A percentile compares a stretch with the other conserved stretches of the same genome.
Evolutionary conservation across 225 moss, liverwort and hornwort species (phyloP).

Genomic region (Sphagnum tenellum): DNA sequence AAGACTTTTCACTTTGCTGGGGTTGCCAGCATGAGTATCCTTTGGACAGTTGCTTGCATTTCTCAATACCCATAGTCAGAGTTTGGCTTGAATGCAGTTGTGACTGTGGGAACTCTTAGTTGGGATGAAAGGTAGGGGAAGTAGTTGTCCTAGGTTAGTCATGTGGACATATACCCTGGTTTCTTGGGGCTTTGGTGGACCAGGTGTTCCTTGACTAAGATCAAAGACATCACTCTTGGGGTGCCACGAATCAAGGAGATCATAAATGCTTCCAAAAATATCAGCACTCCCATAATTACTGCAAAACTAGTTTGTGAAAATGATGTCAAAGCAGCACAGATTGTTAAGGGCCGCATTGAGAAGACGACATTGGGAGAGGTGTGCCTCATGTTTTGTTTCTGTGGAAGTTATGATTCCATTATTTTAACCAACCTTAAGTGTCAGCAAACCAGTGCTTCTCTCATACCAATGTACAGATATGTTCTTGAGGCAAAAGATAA

Average conservation of each 20-base stretch:
- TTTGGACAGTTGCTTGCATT: background rate
- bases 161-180: no score
- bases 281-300: slow-evolving; percentile 96
- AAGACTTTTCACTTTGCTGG: slow-evolving; percentile 68
- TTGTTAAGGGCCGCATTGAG: slow-evolving; percentile 95
- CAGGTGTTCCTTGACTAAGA: slow-evolving; percentile 16
- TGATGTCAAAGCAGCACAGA: slow-evolving; percentile 89
- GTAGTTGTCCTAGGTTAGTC: no score
- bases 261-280: slow-evolving; percentile 98
- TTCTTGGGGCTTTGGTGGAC: no score
- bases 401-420: no score
- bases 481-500: no score
- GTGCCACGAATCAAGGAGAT: slow-evolving; percentile 99
- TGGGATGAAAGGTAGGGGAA: no score
- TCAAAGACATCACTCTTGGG: slow-evolving; percentile 89
- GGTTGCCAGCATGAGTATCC: slow-evolving; percentile 99
- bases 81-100: no score
- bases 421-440: no score
- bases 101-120: no score
- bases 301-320: slow-evolving; percentile 81
- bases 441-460: no score
- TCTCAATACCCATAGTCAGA: no score
- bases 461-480: no score
- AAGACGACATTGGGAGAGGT: slow-evolving; percentile 96
- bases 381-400: background rate